These are phyloP conservation scores for Phytophthora cryptogea DNA, from an alignment of 352 stramenopile genomes.

Conservation along the genomic window DNA sequence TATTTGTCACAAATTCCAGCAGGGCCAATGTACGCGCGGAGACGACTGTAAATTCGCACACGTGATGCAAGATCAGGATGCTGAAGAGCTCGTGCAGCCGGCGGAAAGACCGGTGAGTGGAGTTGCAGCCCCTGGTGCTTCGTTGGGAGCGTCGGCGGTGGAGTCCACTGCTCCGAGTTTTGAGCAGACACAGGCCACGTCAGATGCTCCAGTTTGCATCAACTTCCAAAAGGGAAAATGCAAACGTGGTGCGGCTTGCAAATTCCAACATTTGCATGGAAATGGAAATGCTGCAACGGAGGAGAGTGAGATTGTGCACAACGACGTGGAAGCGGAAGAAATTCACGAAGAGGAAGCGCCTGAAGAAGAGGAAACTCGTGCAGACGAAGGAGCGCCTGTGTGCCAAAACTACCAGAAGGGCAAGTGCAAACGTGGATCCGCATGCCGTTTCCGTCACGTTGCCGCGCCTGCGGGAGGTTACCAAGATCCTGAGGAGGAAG, in stretches of 20 bases:
- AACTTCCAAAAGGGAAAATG: conserved; percentile 80
- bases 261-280: conserved; percentile 58
- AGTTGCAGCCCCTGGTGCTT: conserved; percentile 28
- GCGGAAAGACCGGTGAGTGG: conserved; percentile 37
- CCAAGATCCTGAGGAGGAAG: conserved; percentile 21
- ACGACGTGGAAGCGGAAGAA: conserved; percentile 7
- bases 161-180: background rate
- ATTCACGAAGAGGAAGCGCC: conserved; percentile 1
- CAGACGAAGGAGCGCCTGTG: conserved; percentile 50
- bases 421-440: conserved; percentile 66
- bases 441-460: conserved; percentile 69
- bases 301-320: conserved; percentile 11
- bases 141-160: conserved; percentile 16
- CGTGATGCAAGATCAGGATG: conserved; percentile 61
- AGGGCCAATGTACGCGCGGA: conserved; percentile 58
- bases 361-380: conserved; percentile 42
- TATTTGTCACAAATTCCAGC: conserved; percentile 76
- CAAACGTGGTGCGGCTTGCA: conserved; percentile 60
- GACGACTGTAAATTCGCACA: conserved; percentile 79
- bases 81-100: conserved; percentile 47
- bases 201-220: conserved; percentile 69
- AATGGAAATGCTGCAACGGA: conserved; percentile 2
- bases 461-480: conserved; percentile 16
- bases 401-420: conserved; percentile 74
- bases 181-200: conserved; percentile 31